Evolutionary conservation across 192 early-diverging fungal genomes (phyloP).

Genomic region (Neocallimastix lanati): DNA sequence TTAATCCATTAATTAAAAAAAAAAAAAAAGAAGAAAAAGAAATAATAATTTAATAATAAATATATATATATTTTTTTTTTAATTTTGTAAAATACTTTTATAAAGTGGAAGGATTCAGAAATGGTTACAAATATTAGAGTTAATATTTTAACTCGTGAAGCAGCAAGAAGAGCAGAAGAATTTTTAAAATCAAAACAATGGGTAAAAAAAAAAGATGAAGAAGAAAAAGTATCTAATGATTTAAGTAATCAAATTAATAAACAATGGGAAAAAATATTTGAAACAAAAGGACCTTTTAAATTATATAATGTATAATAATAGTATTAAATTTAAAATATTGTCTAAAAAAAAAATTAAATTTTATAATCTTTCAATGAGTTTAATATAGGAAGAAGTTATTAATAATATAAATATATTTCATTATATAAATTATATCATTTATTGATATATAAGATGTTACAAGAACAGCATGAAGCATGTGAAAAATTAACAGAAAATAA

Average conservation of each 20-base stretch:
- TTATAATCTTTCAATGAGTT: no score
- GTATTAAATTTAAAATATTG: no score
- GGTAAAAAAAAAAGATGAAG: slow-evolving; percentile 15
- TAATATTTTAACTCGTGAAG: slow-evolving; percentile 20
- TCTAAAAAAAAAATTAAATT: no score
- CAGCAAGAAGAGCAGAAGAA: slow-evolving; percentile 21
- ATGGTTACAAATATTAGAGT: slow-evolving; percentile 24
- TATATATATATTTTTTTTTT: no score
- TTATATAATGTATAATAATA: slow-evolving; percentile 17
- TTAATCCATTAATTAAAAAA: no score
- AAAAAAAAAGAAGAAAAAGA: no score
- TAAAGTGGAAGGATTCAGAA: slow-evolving; percentile 5
- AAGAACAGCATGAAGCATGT: slow-evolving; percentile 22
- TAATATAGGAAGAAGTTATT: no score
- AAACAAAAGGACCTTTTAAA: slow-evolving; percentile 15
- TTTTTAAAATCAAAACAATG: slow-evolving; percentile 16
- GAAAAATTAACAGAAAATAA: slow-evolving; percentile 19
- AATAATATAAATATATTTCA: no score
- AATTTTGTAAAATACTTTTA: no score
- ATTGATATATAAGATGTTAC: no score
- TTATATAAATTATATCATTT: no score
- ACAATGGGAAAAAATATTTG: slow-evolving; percentile 15
- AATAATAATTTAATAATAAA: no score
- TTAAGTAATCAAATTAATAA: slow-evolving; percentile 11
- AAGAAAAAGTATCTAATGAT: slow-evolving; percentile 4